These are phyloP conservation scores for Geoglossum glabrum DNA, from an alignment of 495 filamentous ascomycete genomes.

Conservation along the genomic window DNA sequence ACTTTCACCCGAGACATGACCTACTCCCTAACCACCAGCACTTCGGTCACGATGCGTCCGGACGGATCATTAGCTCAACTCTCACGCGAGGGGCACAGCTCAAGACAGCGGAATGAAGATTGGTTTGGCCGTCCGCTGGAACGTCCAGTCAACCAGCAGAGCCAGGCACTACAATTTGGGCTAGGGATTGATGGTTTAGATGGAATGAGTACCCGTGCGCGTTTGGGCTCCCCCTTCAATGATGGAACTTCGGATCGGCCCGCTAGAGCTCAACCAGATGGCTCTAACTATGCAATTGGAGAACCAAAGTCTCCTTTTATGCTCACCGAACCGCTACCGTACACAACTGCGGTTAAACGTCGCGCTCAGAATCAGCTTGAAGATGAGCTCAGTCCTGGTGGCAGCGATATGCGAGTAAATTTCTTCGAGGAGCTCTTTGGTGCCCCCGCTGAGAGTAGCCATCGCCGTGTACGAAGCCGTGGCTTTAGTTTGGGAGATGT, in stretches of 20 bases:
- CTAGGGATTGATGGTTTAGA: conserved; percentile 16
- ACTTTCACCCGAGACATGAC: conserved; percentile 45
- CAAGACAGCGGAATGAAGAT: conserved; percentile 11
- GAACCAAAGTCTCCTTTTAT: conserved; percentile 13
- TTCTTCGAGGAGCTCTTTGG: conserved; percentile 31
- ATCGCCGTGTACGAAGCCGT: conserved; percentile 29
- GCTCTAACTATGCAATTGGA: conserved; percentile 8
- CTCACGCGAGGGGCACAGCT: conserved; percentile 19
- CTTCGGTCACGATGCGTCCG: conserved; percentile 58
- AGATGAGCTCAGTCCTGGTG: conserved; percentile 26
- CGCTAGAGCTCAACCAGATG: neutral
- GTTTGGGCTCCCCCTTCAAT: conserved; percentile 33
- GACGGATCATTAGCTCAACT: conserved; percentile 48
- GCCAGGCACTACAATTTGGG: conserved; percentile 20
- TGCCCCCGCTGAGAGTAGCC: conserved; percentile 19
- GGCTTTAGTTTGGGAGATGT: conserved; percentile 41
- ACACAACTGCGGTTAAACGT: conserved; percentile 32
- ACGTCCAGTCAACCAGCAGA: conserved; percentile 13
- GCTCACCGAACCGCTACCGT: conserved; percentile 14
- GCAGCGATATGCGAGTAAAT: conserved; percentile 25
- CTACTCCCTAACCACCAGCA: conserved; percentile 63
- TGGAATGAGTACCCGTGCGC: conserved; percentile 16
- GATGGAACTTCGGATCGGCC: neutral
- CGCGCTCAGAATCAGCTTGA: conserved; percentile 27
- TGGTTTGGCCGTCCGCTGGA: conserved; percentile 17